phyloP scores from a whole-genome alignment of 73 alveolate genomes.

The Effrenium voratum region DNA sequence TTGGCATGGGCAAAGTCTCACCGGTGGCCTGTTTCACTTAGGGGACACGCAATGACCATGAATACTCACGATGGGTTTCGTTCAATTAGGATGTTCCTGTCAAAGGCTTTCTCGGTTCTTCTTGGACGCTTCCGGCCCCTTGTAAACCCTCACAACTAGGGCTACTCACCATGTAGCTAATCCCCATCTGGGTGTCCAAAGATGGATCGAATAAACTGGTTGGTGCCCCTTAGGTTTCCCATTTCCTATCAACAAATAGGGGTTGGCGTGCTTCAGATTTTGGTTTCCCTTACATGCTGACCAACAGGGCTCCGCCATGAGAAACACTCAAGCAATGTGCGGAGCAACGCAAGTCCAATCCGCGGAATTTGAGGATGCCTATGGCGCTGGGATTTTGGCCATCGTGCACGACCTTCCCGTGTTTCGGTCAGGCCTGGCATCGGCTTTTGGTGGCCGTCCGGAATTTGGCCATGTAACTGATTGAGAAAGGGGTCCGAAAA shows the following conservation, averaged over 20 bases:
- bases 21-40: no score
- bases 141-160: no score
- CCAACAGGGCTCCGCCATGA: not conserved
- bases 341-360: no score
- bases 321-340: not conserved
- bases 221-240: not conserved
- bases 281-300: not conserved
- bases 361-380: slow-evolving; percentile 78
- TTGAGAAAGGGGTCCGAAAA: not conserved
- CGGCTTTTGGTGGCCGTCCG: no score
- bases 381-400: slow-evolving; percentile 85
- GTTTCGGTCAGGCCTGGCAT: not conserved
- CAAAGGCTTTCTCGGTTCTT: no score
- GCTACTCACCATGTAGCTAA: no score
- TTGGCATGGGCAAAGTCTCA: no score
- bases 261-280: not conserved
- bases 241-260: not conserved
- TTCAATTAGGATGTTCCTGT: no score
- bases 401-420: slow-evolving; percentile 34
- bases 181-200: no score
- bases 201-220: not conserved
- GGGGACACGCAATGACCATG: no score
- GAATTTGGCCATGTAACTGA: not conserved
- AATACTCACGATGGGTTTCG: no score
- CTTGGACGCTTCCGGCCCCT: no score